Evolutionary conservation across 768 basidiomycete genomes (phyloP).

Genomic region (Lactarius trivialis): DNA sequence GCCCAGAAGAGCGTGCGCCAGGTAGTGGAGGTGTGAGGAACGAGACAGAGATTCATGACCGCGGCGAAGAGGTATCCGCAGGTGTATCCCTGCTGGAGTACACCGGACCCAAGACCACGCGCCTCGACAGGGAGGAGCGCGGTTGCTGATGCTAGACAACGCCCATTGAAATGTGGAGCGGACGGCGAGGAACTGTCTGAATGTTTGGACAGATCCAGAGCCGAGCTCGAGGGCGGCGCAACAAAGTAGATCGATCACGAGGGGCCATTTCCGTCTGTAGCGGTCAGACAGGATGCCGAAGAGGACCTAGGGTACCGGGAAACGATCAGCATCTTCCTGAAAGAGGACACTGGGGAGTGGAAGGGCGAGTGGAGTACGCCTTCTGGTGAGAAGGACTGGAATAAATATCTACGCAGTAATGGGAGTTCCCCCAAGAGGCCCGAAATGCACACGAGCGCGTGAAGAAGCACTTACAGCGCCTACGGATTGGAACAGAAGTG

Average conservation of each 20-base stretch:
- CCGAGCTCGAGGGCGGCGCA: slow-evolving; percentile 73
- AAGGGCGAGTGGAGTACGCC: neutral
- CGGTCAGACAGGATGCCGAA: slow-evolving; percentile 84
- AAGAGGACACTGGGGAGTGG: neutral
- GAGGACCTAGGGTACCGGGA: slow-evolving; percentile 37
- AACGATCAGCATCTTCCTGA: neutral
- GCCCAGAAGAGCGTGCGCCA: slow-evolving; percentile 87
- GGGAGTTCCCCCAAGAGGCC: neutral
- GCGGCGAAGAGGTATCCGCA: slow-evolving; percentile 85
- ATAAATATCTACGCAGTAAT: neutral
- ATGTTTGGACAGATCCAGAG: slow-evolving; percentile 74
- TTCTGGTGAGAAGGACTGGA: no score
- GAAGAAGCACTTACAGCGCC: slow-evolving; percentile 47
- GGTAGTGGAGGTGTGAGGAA: slow-evolving; percentile 28
- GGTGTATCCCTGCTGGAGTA: slow-evolving; percentile 87
- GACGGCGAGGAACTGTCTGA: slow-evolving; percentile 72
- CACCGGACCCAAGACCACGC: slow-evolving; percentile 80
- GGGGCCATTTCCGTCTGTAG: slow-evolving; percentile 91
- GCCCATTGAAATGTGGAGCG: slow-evolving; percentile 82
- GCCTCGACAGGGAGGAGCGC: slow-evolving; percentile 79
- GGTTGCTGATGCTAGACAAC: slow-evolving; percentile 68
- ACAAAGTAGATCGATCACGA: slow-evolving; percentile 67
- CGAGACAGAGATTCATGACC: slow-evolving; percentile 70
- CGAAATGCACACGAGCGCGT: neutral
- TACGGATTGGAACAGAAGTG: slow-evolving; percentile 78